Evolutionary conservation across 805 yeast genomes (phyloP), one percentile per base, ranked within the genome.

Genomic region (Yamadazyma takamatsuzukensis): DNA sequence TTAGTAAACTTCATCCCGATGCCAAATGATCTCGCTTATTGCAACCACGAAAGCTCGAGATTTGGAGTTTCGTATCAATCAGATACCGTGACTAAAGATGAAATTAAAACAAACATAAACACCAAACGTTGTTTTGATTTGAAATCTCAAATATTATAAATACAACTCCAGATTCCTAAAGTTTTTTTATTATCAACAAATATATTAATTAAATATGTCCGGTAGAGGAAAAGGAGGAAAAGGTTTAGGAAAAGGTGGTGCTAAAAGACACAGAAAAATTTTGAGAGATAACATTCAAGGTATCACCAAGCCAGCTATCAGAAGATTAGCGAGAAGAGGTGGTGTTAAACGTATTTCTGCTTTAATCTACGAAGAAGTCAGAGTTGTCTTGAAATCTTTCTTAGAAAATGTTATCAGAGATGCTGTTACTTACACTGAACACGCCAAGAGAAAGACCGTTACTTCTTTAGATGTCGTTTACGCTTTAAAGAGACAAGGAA

Each of bases 191-290:
- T 26, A 22, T 31, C 30, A 18, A 13, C 29, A 33, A 16, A 25
- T 16, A 25, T 21, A 37, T 27, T 33, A 30, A 32, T 30, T 30
- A 56, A 75, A 48, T 63, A 87, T 88, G 96, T 86, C 96, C 69
- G 96, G 97, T 68, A 89, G 97, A 80, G 97, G 97, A 64, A 90
- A 90, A 86, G 97, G 97, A 65, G 97, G 97, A 65, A 90, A 90
- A 84, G 97, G 97, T 75, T 80, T 90, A 59, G 97, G 97, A 64
- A 90, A 90, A 77, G 97, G 97, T 74, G 97, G 97, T 76, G 97
- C 97, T 59, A 89, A 89, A 82, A 88, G 97, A 74, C 97, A 89
- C 89, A 86, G 97, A 81, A 88, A 88, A 85, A 85, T 90, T 72
- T 78, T 88, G 51, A 88, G 97, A 78, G 97, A 90, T 71, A 90